phyloP scores from a whole-genome alignment of 164 flowering plant species.

The Vitis amurensis region DNA sequence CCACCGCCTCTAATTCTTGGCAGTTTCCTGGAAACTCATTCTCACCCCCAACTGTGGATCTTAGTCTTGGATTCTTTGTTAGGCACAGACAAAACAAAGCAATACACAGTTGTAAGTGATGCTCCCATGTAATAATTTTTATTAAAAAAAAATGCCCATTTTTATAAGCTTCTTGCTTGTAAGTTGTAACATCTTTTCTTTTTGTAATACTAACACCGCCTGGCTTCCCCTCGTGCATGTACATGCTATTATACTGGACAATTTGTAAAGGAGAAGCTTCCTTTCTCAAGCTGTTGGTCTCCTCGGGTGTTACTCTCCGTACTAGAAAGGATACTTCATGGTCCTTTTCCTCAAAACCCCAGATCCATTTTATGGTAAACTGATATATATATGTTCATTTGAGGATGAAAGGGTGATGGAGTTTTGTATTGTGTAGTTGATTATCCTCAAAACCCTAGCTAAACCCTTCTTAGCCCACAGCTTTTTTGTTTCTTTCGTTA shows the following conservation, averaged over 20 bases:
- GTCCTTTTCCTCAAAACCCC: constrained; percentile 13
- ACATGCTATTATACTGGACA: background rate
- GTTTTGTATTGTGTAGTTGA: background rate
- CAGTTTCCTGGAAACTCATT: background rate
- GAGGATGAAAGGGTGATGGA: too few relatives aligned
- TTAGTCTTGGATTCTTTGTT: background rate
- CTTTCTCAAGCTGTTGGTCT: constrained; percentile 8
- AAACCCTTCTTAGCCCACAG: too few relatives aligned
- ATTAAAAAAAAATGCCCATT: background rate
- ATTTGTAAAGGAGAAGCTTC: constrained; percentile 17
- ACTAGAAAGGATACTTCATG: constrained; percentile 26
- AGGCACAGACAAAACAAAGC: background rate
- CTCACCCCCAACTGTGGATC: background rate
- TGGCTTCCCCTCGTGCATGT: constrained; percentile 5
- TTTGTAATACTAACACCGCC: background rate
- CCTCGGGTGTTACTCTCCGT: constrained; percentile 23
- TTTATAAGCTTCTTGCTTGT: background rate
- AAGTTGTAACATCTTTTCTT: background rate
- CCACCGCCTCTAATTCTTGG: background rate
- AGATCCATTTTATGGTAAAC: constrained; percentile 3
- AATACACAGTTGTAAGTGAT: background rate
- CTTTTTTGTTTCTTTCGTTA: too few relatives aligned
- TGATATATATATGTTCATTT: background rate
- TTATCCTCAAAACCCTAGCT: constrained; percentile 3
- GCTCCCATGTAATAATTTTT: background rate